Conservation (phyloP, 441 rosid species). For the Syzygium syzygioides region DNA sequence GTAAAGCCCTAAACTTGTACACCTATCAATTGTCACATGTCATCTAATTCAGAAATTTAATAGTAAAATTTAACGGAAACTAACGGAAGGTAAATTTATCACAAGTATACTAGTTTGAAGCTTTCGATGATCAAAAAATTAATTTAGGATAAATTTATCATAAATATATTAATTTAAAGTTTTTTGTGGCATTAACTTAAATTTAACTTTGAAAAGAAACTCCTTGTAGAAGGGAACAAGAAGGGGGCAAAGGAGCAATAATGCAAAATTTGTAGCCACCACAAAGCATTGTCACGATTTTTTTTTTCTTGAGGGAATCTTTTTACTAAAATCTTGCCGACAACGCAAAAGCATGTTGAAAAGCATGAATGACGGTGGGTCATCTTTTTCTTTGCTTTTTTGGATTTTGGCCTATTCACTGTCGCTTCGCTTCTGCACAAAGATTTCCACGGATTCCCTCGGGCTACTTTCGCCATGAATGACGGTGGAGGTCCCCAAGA, state of each 20-base stretch:
- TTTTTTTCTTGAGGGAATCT: too few species aligned
- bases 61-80: too few species aligned
- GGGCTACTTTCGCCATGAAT: neutral
- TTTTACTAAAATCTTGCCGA: neutral
- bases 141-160: too few species aligned
- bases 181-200: too few species aligned
- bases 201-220: too few species aligned
- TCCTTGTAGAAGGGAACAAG: neutral
- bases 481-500: neutral
- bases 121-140: too few species aligned
- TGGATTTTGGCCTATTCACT: neutral
- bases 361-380: neutral
- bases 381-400: neutral
- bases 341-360: neutral
- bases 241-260: neutral
- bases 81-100: too few species aligned
- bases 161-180: too few species aligned
- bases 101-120: too few species aligned
- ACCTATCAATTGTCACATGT: too few species aligned
- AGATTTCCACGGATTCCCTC: neutral
- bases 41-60: too few species aligned
- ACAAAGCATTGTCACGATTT: neutral
- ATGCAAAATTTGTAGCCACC: neutral
- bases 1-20: too few species aligned
- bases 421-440: neutral